Evolutionary conservation across 768 basidiomycete species (phyloP).

Genomic region (Mycena indigotica): DNA sequence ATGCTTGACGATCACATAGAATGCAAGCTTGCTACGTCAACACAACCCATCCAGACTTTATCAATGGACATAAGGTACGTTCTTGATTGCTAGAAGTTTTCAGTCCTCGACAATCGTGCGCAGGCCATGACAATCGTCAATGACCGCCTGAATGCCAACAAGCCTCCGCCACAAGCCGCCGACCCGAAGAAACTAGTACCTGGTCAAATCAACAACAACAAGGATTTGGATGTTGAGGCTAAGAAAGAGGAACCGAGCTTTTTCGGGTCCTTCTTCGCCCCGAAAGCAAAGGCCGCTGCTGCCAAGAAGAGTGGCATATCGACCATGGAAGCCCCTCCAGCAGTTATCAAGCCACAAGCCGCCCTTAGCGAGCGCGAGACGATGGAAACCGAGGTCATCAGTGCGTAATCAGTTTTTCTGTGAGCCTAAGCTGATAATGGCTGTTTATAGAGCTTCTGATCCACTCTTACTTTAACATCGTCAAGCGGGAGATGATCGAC

Average conservation of each 20-base stretch:
- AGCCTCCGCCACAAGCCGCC: conserved; percentile 57
- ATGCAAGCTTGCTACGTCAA: conserved; percentile 99
- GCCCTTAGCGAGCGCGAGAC: conserved; percentile 92
- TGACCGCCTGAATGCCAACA: conserved; percentile 80
- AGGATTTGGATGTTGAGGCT: conserved; percentile 88
- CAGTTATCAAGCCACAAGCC: conserved; percentile 85
- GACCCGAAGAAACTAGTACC: conserved; percentile 75
- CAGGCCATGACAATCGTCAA: conserved; percentile 88
- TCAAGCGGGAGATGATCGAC: conserved; percentile 99
- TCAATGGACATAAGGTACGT: conserved; percentile 86
- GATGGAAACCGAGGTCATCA: conserved; percentile 99
- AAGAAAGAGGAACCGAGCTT: conserved; percentile 92
- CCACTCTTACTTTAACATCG: conserved; percentile 95
- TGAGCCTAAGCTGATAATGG: too few relatives aligned
- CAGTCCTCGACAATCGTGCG: conserved; percentile 2
- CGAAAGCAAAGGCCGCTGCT: conserved; percentile 55
- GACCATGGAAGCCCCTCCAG: conserved; percentile 72
- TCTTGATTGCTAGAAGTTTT: not conserved
- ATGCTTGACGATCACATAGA: conserved; percentile 37
- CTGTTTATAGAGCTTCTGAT: conserved; percentile 82
- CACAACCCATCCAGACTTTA: conserved; percentile 98
- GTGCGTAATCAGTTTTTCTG: conserved; percentile 57
- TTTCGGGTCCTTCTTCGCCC: conserved; percentile 94
- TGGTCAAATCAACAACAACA: conserved; percentile 83
- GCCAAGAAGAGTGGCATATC: conserved; percentile 60